Percentiles rank a stretch among this genome's conserved stretches.
These are phyloP conservation scores for Trichophyton benhamiae DNA, from an alignment of 2,329 filamentous ascomycete genomes.

Conservation along the genomic window DNA sequence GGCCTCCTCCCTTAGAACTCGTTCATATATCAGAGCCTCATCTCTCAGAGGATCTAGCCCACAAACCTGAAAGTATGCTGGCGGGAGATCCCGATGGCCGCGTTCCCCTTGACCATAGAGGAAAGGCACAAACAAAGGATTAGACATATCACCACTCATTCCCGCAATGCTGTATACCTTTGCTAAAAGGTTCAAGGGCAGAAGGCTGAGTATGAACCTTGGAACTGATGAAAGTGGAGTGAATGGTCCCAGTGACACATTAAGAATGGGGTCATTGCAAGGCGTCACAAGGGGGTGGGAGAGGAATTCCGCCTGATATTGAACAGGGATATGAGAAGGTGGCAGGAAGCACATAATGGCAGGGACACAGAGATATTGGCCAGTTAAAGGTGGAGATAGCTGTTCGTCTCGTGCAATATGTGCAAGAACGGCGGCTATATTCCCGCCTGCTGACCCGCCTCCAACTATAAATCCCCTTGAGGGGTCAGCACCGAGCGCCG, in stretches of 20 bases:
- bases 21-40: conserved; percentile 2
- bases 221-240: background rate
- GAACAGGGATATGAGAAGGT: background rate
- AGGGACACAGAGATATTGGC: background rate
- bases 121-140: background rate
- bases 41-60: conserved; percentile 2
- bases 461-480: conserved; percentile 25
- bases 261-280: background rate
- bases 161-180: background rate
- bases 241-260: background rate
- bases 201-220: background rate
- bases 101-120: background rate
- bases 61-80: background rate
- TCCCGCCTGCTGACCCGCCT: conserved; percentile 30
- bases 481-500: conserved; percentile 25
- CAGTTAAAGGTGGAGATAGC: background rate
- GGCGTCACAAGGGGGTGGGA: background rate
- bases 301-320: background rate
- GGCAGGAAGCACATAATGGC: background rate
- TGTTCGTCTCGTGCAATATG: conserved; percentile 27
- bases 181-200: background rate
- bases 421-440: conserved; percentile 29
- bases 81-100: background rate
- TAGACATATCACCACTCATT: conserved; percentile 1
- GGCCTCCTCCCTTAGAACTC: background rate